Evolutionary conservation across 495 filamentous ascomycete genomes (phyloP).

Genomic region (Parathielavia hyrcaniae): DNA sequence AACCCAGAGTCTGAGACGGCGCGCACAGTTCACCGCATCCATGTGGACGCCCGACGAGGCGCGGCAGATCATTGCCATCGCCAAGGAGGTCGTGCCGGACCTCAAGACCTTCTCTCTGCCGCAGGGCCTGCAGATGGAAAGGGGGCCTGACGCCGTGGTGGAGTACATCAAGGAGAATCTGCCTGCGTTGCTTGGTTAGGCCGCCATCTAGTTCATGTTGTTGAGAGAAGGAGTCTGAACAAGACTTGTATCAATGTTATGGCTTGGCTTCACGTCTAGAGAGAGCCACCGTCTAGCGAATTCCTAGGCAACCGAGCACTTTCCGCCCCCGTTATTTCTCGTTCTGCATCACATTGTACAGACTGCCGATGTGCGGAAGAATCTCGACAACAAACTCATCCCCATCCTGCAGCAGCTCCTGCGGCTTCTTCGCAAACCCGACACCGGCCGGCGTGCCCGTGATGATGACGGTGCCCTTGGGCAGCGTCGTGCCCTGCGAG

Average conservation of each 20-base stretch:
- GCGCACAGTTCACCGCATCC: constrained; percentile 54
- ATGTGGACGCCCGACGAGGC: constrained; percentile 62
- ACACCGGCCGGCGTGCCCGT: constrained; percentile 47
- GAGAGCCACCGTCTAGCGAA: constrained; percentile 3
- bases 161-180: constrained; percentile 58
- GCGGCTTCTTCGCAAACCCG: constrained; percentile 37
- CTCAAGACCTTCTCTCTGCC: constrained; percentile 57
- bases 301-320: neutral
- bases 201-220: neutral
- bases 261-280: neutral
- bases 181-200: constrained; percentile 42
- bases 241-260: neutral
- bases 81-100: constrained; percentile 39
- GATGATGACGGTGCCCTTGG: constrained; percentile 41
- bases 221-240: neutral
- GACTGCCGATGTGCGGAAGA: constrained; percentile 41
- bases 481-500: constrained; percentile 46
- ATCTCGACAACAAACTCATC: constrained; percentile 47
- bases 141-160: constrained; percentile 59
- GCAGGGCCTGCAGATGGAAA: constrained; percentile 57
- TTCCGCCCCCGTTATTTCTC: constrained; percentile 31
- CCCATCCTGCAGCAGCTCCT: constrained; percentile 41
- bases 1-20: neutral
- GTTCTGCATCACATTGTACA: constrained; percentile 40
- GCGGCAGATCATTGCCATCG: constrained; percentile 49